Base-by-base conservation (phyloP, 305 asterid species). In the Fraxinus latifolia region DNA sequence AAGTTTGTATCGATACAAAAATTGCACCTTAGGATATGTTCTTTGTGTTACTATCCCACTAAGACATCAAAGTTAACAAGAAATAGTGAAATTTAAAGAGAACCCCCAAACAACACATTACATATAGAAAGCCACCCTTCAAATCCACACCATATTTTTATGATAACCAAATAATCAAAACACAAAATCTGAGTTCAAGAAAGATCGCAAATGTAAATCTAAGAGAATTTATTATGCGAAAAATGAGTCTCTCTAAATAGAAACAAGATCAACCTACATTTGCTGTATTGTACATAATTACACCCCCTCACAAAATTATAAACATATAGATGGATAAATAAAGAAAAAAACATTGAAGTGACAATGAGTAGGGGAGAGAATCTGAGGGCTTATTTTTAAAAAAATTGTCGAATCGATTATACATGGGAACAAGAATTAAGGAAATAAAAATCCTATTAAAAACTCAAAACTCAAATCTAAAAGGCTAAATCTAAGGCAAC, bases 31-130 rank as follows among this genome's bases (percentile, higher is more conserved):
- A 81, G 85, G 79, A 80, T 67, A 23, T 89, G 87, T 33, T 93
- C 95, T 84, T 91, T 84, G 91, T 80, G 92, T 89, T 97, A 93
- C 91, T 82, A 33, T 74, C 75, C 47, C 72, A 50, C 33, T 82
- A 84, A 71, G 84, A 94, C 93, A 90, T 89, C 86, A 89, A 90
- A 87, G 34, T 72, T 32, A 85, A 87, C n/a, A 71, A 75, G 76
- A 84, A 79, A 74, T 82, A 36, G 31, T 86, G 81, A 81, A 82
- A 85, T 88, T 86, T 83, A 83, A 83, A 82, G 81, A 83, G 47
- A 77, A 71, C 60, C 74, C 74, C 31, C 17, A 29, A 75, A 77
- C 39, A 86, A 81, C 39, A 23, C 37, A 76, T 78, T 44, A 78
- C 81, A 85, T 83, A 82, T 82, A 88, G 88, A 71, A 89, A 88